These are phyloP conservation scores for Lachnellula arida DNA, from an alignment of 2,329 filamentous ascomycete species.

Conservation along the genomic window DNA sequence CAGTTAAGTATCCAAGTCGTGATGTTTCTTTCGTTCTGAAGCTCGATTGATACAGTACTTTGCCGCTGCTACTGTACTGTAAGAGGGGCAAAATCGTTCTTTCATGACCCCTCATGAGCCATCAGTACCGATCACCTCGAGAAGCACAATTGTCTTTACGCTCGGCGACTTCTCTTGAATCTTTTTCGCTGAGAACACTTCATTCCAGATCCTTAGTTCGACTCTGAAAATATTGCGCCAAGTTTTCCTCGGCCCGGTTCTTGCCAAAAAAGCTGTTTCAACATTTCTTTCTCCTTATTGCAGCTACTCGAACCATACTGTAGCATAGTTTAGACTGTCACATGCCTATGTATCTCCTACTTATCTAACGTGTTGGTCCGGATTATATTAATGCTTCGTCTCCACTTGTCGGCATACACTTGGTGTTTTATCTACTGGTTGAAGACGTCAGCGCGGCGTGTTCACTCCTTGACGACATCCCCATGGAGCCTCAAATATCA, in stretches of 20 bases:
- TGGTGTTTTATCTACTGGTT: neutral
- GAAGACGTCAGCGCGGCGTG: neutral
- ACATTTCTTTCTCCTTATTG: too few species aligned
- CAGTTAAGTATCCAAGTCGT: neutral
- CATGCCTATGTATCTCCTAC: too few species aligned
- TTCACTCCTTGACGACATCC: slow-evolving; percentile 1
- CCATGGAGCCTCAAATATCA: slow-evolving; percentile 14
- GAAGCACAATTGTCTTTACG: neutral
- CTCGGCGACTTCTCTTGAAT: neutral
- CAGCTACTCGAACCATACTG: too few species aligned
- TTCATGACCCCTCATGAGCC: neutral
- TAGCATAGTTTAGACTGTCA: too few species aligned
- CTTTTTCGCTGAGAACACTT: neutral
- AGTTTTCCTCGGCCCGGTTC: neutral
- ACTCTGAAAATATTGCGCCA: neutral
- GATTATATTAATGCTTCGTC: neutral
- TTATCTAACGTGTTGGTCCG: neutral
- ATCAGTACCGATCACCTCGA: neutral
- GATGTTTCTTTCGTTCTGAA: too few species aligned
- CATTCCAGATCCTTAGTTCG: neutral
- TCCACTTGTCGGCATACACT: neutral
- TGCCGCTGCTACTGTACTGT: too few species aligned
- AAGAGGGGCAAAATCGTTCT: neutral
- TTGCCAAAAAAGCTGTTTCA: too few species aligned
- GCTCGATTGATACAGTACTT: too few species aligned